A percentile compares a stretch with the other conserved stretches of the same genome.
Conservation (phyloP, 2,329 filamentous ascomycete species). For the Penicillium sclerotiorum region DNA sequence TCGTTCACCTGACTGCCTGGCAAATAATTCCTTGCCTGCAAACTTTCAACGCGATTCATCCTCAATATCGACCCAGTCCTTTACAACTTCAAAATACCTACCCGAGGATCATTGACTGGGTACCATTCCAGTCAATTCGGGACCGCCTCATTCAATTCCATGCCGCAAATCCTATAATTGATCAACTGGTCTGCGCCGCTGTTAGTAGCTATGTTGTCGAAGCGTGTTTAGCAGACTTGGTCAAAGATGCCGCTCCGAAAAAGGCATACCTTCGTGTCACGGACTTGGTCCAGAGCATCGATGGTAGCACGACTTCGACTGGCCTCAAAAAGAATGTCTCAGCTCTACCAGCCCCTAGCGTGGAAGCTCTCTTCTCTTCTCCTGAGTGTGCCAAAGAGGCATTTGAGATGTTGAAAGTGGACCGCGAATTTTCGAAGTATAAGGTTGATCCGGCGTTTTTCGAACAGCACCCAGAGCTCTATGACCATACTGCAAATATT, state of each 20-base stretch:
- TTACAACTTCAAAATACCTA: constrained; percentile 7
- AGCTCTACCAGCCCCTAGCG: constrained; percentile 8
- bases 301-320: background rate
- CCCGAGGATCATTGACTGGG: constrained; percentile 12
- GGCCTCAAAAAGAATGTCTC: background rate
- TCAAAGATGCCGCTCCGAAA: constrained; percentile 3
- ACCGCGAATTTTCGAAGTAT: constrained; percentile 4
- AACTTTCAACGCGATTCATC: constrained; percentile 5
- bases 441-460: constrained; percentile 12
- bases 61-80: constrained; percentile 6
- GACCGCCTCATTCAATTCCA: constrained; percentile 10
- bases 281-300: constrained; percentile 4
- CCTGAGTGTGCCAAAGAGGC: constrained; percentile 1
- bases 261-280: constrained; percentile 10
- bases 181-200: constrained; percentile 10
- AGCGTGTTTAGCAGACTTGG: constrained; percentile 10
- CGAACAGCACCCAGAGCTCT: constrained; percentile 9
- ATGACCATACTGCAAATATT: constrained; percentile 7
- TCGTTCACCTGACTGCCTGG: constrained; percentile 16
- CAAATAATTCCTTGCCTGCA: constrained; percentile 11
- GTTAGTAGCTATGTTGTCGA: constrained; percentile 14
- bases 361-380: constrained; percentile 4
- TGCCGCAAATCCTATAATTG: constrained; percentile 10
- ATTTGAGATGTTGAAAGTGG: constrained; percentile 8
- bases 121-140: constrained; percentile 7